These are phyloP conservation scores for Odonthalia washingtoniensis DNA, from an alignment of 31 red algal genomes.

Conservation along the genomic window DNA sequence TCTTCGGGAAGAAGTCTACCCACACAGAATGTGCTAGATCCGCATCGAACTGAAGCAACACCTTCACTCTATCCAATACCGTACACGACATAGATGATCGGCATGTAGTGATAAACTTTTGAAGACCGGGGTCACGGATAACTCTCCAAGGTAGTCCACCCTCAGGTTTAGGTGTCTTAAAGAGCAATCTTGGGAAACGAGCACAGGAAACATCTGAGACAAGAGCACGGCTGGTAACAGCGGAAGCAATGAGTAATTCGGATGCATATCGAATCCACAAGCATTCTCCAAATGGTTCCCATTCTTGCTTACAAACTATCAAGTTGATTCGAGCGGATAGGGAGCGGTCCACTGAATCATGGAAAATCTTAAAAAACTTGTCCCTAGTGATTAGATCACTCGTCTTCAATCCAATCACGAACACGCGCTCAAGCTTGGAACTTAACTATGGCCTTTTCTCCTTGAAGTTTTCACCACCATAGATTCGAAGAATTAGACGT, in stretches of 20 bases:
- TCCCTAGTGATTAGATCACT: no score
- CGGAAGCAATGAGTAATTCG: slow-evolving; percentile 80
- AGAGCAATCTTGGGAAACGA: neutral
- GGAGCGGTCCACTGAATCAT: no score
- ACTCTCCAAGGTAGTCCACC: neutral
- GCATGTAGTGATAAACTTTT: neutral
- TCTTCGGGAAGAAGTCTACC: slow-evolving; percentile 69
- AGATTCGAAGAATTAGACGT: slow-evolving; percentile 74
- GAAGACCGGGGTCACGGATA: neutral
- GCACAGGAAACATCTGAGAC: neutral
- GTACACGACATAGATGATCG: neutral
- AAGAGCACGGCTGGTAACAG: neutral
- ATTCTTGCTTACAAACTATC: no score
- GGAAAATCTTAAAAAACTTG: no score
- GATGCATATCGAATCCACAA: slow-evolving; percentile 94
- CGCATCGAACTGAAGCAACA: slow-evolving; percentile 71
- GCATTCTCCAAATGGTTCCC: slow-evolving; percentile 84
- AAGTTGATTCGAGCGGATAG: no score
- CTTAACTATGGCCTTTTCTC: slow-evolving; percentile 59
- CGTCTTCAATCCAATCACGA: slow-evolving; percentile 83
- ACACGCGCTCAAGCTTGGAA: slow-evolving; percentile 84
- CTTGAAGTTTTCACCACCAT: slow-evolving; percentile 43
- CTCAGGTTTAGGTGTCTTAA: neutral
- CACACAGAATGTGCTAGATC: slow-evolving; percentile 65
- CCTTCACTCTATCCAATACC: slow-evolving; percentile 54